A percentile compares a stretch with the other conserved stretches of the same genome.
Evolutionary conservation across 2,329 filamentous ascomycete genomes (phyloP).

Genomic region (Geosmithia morbida): DNA sequence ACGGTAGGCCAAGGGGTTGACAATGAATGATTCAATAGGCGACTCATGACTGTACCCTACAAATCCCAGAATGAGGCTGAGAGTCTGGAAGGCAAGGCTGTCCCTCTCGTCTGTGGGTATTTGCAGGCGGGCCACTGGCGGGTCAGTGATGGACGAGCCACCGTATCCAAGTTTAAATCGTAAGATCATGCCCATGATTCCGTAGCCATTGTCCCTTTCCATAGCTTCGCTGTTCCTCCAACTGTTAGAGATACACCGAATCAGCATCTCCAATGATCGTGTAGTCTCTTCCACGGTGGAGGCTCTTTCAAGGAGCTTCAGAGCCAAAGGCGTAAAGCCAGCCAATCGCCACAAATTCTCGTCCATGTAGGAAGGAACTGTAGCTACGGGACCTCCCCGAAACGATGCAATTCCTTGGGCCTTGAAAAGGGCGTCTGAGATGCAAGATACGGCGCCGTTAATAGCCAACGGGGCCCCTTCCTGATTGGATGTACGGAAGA

Average conservation of each 20-base stretch:
- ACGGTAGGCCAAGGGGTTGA: slow-evolving; percentile 89
- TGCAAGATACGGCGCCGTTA: slow-evolving; percentile 73
- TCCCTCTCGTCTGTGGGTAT: slow-evolving; percentile 40
- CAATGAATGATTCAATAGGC: slow-evolving; percentile 79
- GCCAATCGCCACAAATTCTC: slow-evolving; percentile 86
- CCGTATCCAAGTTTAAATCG: slow-evolving; percentile 62
- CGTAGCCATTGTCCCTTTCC: slow-evolving; percentile 90
- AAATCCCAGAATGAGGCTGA: slow-evolving; percentile 69
- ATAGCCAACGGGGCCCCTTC: slow-evolving; percentile 64
- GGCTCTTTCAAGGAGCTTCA: slow-evolving; percentile 74
- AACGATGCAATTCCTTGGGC: slow-evolving; percentile 70
- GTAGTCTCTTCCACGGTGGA: slow-evolving; percentile 55
- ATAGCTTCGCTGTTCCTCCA: slow-evolving; percentile 98
- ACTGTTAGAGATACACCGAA: slow-evolving; percentile 73
- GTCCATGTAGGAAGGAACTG: slow-evolving; percentile 72
- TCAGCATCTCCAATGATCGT: slow-evolving; percentile 68
- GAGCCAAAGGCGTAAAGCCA: slow-evolving; percentile 73
- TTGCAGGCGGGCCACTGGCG: slow-evolving; percentile 20
- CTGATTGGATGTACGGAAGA: slow-evolving; percentile 20
- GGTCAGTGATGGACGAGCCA: slow-evolving; percentile 13
- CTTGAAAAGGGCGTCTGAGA: slow-evolving; percentile 78
- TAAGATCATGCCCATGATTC: slow-evolving; percentile 70
- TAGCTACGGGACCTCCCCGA: slow-evolving; percentile 69
- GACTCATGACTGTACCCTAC: slow-evolving; percentile 74
- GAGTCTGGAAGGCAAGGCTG: slow-evolving; percentile 43